Evolutionary conservation across 495 filamentous ascomycete genomes (phyloP).

Genomic region (Hypoxylon lenormandii): DNA sequence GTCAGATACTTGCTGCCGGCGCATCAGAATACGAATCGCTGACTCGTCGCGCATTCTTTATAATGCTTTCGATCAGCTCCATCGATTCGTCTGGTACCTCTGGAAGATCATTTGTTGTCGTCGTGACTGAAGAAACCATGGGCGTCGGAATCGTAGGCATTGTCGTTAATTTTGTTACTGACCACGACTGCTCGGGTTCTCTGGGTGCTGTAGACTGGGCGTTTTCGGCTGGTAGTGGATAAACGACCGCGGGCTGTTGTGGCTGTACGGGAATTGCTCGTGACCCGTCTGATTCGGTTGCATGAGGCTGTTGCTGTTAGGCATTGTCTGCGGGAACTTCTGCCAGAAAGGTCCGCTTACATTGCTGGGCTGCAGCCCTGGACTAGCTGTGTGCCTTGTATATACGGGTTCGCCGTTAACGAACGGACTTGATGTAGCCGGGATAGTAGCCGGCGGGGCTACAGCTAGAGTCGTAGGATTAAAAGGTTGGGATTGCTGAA

Average conservation of each 20-base stretch:
- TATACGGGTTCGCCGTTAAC: conserved; percentile 17
- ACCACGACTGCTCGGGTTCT: conserved; percentile 7
- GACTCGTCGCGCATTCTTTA: conserved; percentile 50
- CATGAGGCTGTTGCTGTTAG: conserved; percentile 51
- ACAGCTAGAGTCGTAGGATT: conserved; percentile 9
- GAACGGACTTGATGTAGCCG: conserved; percentile 2
- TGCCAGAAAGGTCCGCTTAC: conserved; percentile 53
- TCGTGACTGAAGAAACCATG: conserved; percentile 1
- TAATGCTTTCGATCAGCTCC: conserved; percentile 65
- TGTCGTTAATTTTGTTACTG: conserved; percentile 7
- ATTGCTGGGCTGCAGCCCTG: conserved; percentile 47
- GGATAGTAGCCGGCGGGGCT: conserved; percentile 1
- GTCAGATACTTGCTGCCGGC: background rate
- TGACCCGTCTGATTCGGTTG: conserved; percentile 29
- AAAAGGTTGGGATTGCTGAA: conserved; percentile 6
- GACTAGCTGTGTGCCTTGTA: conserved; percentile 35
- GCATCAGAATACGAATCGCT: conserved; percentile 34
- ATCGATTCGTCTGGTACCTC: conserved; percentile 60
- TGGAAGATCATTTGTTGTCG: conserved; percentile 45
- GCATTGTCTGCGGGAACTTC: conserved; percentile 45
- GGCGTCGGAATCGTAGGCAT: conserved; percentile 20
- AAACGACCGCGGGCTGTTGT: conserved; percentile 16
- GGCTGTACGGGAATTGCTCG: conserved; percentile 29
- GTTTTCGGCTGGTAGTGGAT: conserved; percentile 18
- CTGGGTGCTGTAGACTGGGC: conserved; percentile 1